Evolutionary conservation across 768 basidiomycete species (phyloP), one percentile per base, ranked within the genome.

Genomic region (Calocybe indica): DNA sequence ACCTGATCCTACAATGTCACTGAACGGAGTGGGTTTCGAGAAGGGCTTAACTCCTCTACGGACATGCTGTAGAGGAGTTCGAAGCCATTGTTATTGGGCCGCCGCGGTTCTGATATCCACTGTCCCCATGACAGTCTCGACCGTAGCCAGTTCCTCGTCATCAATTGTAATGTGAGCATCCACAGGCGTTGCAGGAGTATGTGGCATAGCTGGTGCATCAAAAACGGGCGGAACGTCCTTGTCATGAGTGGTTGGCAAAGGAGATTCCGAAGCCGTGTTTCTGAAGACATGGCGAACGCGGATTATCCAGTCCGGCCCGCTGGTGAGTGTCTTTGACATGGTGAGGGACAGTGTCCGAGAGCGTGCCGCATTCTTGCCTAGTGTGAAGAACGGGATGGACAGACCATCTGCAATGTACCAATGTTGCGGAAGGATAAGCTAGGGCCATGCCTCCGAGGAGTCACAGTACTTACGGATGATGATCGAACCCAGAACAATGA

Each of bases 401-500:
- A 56, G 48, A 1, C 55, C 7, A 56, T 56, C 55, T 56, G 43
- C 10, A 36, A 12, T 5, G 9, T 3, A n/a, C 22, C 22, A 7
- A 33, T 22, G 22, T 22, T 22, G 22, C 22, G 22, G 22, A 22
- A 22, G 22, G 22, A 28, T 13, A 44, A 38, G 10, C 8, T 37
- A 40, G 45, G 35, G 45, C 28, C 14, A 14, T 41, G 15, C 48
- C 40, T n/a, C 9, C 1, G 29, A 7, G 37, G 15, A n/a, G 29
- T 35, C 51, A 22, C 28, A 34, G 22, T 49, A 62, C 84, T 57
- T 62, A 89, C 88, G 90, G 45, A 83, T 76, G 55, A 95, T 67
- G 57, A 96, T 92, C 2, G 92, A 96, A 5, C 80, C 75, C 1
- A 97, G 71, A 2, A 97, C 92, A 39, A 95, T 67, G 61, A 96